A percentile compares a stretch with the other conserved stretches of the same genome.
Conservation (phyloP, 495 filamentous ascomycete genomes). For the Penicillium longicatenatum region DNA sequence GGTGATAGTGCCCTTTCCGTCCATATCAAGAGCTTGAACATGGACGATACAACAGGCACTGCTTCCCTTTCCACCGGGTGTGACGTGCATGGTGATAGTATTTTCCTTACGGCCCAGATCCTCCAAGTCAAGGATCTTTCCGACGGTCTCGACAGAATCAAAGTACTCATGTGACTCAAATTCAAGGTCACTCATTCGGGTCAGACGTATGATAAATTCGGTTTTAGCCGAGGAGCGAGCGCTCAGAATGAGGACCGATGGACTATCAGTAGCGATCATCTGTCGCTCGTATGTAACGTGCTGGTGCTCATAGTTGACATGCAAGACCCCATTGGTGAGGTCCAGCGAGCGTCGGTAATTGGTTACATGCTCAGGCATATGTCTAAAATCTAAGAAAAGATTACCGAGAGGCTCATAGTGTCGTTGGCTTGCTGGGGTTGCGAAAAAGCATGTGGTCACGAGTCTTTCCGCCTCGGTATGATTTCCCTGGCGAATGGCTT, state of each 20-base stretch:
- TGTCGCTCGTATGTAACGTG: slow-evolving; percentile 35
- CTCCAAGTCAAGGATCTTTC: neutral
- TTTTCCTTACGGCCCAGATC: slow-evolving; percentile 5
- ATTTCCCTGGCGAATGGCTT: slow-evolving; percentile 42
- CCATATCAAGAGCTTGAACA: slow-evolving; percentile 18
- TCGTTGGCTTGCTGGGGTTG: slow-evolving; percentile 44
- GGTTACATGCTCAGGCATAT: slow-evolving; percentile 28
- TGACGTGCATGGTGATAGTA: slow-evolving; percentile 41
- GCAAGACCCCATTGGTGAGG: slow-evolving; percentile 34
- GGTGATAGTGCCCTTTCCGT: slow-evolving; percentile 24
- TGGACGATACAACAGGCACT: slow-evolving; percentile 37
- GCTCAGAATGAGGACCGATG: slow-evolving; percentile 44
- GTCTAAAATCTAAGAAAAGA: slow-evolving; percentile 48
- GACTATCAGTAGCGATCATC: slow-evolving; percentile 43
- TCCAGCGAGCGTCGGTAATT: slow-evolving; percentile 50
- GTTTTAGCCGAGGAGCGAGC: slow-evolving; percentile 32
- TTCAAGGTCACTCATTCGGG: slow-evolving; percentile 37
- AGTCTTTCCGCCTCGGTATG: slow-evolving; percentile 45
- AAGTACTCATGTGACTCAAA: slow-evolving; percentile 45
- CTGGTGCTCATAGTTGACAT: slow-evolving; percentile 39
- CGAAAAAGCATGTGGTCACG: slow-evolving; percentile 42
- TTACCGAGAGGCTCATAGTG: slow-evolving; percentile 52
- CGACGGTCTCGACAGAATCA: slow-evolving; percentile 29
- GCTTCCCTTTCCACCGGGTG: slow-evolving; percentile 37
- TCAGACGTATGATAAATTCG: slow-evolving; percentile 31